Evolutionary conservation across 2,329 filamentous ascomycete species (phyloP), one percentile per base, ranked within the genome.

Genomic region (Cladosporium sp.): DNA sequence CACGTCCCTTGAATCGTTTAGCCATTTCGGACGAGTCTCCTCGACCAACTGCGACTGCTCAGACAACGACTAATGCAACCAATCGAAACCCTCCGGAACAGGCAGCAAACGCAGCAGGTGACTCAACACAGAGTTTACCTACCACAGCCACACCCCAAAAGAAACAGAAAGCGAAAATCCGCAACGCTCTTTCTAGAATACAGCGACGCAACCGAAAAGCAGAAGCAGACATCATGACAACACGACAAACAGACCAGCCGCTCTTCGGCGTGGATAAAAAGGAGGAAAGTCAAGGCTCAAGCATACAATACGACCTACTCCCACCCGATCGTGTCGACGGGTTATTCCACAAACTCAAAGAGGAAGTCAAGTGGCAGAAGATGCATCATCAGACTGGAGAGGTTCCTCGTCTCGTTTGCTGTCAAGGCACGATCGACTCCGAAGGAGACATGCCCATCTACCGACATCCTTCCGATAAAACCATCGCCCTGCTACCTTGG

Each of bases 311-410:
- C 67, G 81, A 93, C 68, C 79, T 97, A 34, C 83, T 97, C 1
- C 83, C 91, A 14, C 51, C 67, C n/a, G 66, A 70, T 26, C 61
- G 70, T 1, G 82, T 83, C 5, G 79, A 85, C 1, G 81, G 83
- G 18, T 84, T 90, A 6, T 97, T 97, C 75, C 83, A 88, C 23
- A 84, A 83, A 46, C 81, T 97, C 18, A 87, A 87, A 61, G 79
- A 85, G 16, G 93, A 98, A 76, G 88, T 97, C 0, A 81, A 85
- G 70, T 99, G 94, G 93, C 89, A 94, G 74, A 90, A 86, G 69
- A 98, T 99, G 95, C 89, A 89, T 51, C 95, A 98, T 71, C 90
- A 94, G 69, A 91, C 92, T 36, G 93, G 95, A 28, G 90, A 95
- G 72, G 95, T 98, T 0, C 95, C 95, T 51, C 88, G 95, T 43